These are phyloP conservation scores for Penicillium crustosum DNA, from an alignment of 2,329 filamentous ascomycete species.

Conservation along the genomic window DNA sequence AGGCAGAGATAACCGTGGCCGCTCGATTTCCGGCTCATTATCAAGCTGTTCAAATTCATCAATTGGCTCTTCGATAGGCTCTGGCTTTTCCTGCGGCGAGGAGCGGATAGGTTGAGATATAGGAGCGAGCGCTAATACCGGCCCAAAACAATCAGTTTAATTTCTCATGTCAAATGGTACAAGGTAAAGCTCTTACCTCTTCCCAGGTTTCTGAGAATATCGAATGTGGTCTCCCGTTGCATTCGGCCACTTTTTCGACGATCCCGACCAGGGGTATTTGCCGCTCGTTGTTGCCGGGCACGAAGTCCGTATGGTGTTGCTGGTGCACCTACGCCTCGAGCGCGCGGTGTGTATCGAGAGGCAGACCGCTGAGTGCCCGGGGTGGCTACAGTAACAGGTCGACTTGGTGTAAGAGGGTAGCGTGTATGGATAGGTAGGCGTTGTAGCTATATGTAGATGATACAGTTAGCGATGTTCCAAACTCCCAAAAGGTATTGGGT, in stretches of 20 bases:
- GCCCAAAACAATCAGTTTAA: neutral
- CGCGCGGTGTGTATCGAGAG: constrained; percentile 38
- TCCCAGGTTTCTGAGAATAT: constrained; percentile 54
- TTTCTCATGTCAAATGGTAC: neutral
- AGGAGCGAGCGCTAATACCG: constrained; percentile 48
- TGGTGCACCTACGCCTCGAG: constrained; percentile 40
- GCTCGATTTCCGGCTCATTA: constrained; percentile 47
- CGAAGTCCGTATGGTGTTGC: constrained; percentile 57
- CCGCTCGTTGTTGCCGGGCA: constrained; percentile 55
- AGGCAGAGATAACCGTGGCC: constrained; percentile 46
- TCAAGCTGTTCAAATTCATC: constrained; percentile 50
- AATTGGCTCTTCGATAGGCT: constrained; percentile 17
- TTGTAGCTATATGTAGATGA: constrained; percentile 29
- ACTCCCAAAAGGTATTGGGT: neutral
- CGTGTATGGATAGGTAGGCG: constrained; percentile 33
- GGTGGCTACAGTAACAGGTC: constrained; percentile 30
- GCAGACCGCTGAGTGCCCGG: constrained; percentile 36
- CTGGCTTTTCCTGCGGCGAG: constrained; percentile 44
- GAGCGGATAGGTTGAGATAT: constrained; percentile 48
- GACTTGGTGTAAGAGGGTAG: constrained; percentile 40
- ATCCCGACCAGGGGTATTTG: constrained; percentile 52
- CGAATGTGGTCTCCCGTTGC: constrained; percentile 57
- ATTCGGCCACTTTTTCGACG: constrained; percentile 51
- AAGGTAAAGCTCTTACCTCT: constrained; percentile 40
- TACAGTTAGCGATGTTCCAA: neutral